Evolutionary conservation across 2,329 filamentous ascomycete species (phyloP).

Genomic region (Neofusicoccum laricinum): DNA sequence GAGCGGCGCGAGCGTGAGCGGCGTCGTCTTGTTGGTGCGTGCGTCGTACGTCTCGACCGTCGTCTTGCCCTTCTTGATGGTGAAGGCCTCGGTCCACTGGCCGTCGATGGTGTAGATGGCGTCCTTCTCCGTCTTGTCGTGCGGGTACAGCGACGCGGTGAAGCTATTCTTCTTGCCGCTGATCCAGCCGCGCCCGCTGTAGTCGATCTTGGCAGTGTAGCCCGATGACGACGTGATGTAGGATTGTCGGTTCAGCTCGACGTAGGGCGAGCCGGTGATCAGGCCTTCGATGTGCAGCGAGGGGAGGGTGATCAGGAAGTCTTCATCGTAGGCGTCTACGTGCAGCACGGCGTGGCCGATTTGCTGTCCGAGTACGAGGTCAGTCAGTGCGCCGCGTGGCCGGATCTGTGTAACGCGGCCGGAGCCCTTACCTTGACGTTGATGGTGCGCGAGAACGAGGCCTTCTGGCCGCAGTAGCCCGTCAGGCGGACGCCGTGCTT

Average conservation of each 20-base stretch:
- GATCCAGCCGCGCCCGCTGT: conserved; percentile 90
- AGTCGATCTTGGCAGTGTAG: conserved; percentile 86
- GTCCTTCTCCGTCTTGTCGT: conserved; percentile 63
- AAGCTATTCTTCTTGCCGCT: conserved; percentile 95
- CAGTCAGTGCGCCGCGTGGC: not conserved
- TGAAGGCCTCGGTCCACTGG: conserved; percentile 84
- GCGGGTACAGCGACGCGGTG: conserved; percentile 69
- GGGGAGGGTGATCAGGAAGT: conserved; percentile 88
- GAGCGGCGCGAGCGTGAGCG: conserved; percentile 68
- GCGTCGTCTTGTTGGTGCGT: conserved; percentile 53
- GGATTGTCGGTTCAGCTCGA: conserved; percentile 82
- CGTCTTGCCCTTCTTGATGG: conserved; percentile 58
- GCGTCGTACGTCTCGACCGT: conserved; percentile 47
- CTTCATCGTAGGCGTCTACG: conserved; percentile 64
- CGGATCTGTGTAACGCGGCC: not conserved
- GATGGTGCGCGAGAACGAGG: conserved; percentile 90
- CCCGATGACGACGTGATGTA: conserved; percentile 85
- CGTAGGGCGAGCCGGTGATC: conserved; percentile 80
- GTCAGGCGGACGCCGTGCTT: conserved; percentile 71
- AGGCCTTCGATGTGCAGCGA: conserved; percentile 91
- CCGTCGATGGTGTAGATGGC: conserved; percentile 79
- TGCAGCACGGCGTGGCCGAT: conserved; percentile 84
- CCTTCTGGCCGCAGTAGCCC: conserved; percentile 96
- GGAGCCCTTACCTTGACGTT: conserved; percentile 64
- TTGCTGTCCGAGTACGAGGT: conserved; percentile 48